Percentiles rank a stretch among this genome's conserved stretches.
Evolutionary conservation across 2,329 filamentous ascomycete genomes (phyloP).

Genomic region (Acrodontium crateriforme): DNA sequence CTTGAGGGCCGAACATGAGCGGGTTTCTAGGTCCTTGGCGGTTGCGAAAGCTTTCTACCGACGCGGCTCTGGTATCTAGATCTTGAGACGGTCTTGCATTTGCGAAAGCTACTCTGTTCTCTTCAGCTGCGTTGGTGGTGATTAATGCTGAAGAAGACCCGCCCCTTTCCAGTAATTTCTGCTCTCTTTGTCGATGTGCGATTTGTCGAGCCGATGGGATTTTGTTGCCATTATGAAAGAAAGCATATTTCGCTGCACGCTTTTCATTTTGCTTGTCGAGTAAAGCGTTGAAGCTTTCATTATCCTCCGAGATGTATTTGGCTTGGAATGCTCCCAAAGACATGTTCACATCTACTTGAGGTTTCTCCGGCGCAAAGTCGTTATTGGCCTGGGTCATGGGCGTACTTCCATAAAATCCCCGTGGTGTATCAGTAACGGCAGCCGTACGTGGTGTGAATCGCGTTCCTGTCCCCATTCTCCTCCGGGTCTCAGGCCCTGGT

Average conservation of each 20-base stretch:
- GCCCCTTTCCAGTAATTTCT: constrained; percentile 45
- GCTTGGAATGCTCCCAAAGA: constrained; percentile 75
- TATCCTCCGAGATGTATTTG: constrained; percentile 94
- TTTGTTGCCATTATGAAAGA: constrained; percentile 82
- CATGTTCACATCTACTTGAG: constrained; percentile 57
- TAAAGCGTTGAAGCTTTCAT: constrained; percentile 88
- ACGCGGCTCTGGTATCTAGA: constrained; percentile 57
- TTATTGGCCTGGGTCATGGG: constrained; percentile 47
- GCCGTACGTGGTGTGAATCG: constrained; percentile 19
- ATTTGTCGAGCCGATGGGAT: constrained; percentile 51
- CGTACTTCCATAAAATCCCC: constrained; percentile 56
- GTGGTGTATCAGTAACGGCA: constrained; percentile 10
- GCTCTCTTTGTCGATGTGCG: constrained; percentile 41
- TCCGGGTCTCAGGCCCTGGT: constrained; percentile 43
- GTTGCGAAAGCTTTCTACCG: constrained; percentile 60
- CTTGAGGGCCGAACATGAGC: constrained; percentile 72
- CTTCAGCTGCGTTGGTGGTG: constrained; percentile 13
- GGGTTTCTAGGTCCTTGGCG: constrained; percentile 52
- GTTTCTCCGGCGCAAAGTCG: constrained; percentile 24
- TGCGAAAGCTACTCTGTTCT: constrained; percentile 11
- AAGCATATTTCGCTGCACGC: constrained; percentile 69
- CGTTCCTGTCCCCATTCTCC: constrained; percentile 25
- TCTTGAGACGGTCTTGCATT: constrained; percentile 40
- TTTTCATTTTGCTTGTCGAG: constrained; percentile 84
- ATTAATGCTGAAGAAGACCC: constrained; percentile 25